These are phyloP conservation scores for Mycena sp. DNA, from an alignment of 1,284 basidiomycete genomes.

Conservation along the genomic window DNA sequence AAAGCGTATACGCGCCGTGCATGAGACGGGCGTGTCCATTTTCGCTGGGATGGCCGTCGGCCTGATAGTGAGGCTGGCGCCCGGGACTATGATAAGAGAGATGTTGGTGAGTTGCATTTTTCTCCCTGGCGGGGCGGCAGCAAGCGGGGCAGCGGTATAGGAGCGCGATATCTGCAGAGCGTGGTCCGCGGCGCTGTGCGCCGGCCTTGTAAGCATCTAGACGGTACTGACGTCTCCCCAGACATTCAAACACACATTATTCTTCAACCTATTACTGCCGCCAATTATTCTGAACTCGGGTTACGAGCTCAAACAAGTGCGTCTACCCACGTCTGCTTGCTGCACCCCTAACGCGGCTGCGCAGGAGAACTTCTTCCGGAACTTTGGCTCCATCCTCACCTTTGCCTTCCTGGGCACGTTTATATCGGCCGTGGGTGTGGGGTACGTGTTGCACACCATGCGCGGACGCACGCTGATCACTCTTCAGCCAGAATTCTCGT, in stretches of 20 bases:
- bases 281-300: conserved; percentile 99
- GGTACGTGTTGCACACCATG: conserved; percentile 66
- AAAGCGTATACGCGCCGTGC: conserved; percentile 93
- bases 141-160: no score
- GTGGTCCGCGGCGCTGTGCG: background rate
- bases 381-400: conserved; percentile 95
- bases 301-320: conserved; percentile 94
- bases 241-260: conserved; percentile 97
- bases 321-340: background rate
- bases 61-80: conserved; percentile 88
- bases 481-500: conserved; percentile 84
- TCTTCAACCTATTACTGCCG: conserved; percentile 97
- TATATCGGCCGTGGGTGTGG: conserved; percentile 95
- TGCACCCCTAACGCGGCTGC: conserved; percentile 6
- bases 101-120: conserved; percentile 84
- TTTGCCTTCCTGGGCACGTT: conserved; percentile 98
- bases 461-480: conserved; percentile 50
- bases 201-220: background rate
- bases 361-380: conserved; percentile 97
- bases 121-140: background rate
- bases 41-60: conserved; percentile 98
- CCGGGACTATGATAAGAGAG: conserved; percentile 93
- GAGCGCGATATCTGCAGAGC: no score
- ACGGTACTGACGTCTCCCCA: conserved; percentile 41
- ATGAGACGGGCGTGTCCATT: conserved; percentile 97